Base-by-base conservation (phyloP, 306 rosid genomes). In the Cucurbita ficifolia region DNA sequence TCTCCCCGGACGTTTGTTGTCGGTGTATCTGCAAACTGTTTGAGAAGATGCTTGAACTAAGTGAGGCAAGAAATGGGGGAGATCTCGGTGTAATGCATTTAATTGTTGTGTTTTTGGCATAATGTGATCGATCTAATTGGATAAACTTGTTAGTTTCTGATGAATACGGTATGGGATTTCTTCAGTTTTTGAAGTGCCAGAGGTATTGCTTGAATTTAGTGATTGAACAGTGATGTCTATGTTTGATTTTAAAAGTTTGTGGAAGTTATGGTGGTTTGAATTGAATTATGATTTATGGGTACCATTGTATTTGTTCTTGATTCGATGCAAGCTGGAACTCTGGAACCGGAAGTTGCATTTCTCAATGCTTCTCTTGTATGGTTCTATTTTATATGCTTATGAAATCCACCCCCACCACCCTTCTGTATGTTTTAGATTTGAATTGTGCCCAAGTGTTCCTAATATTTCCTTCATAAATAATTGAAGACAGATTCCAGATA, bases 271-370 rank as follows among this genome's bases (percentile, higher is more conserved):
- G 19, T 48, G 7, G 40, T 24, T 69, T 48, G 38, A 69, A 16
- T 69, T 24, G 43, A 9, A 39, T 29, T 70, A 48, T 51, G 52
- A 36, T 21, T 53, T 36, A 35, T 70, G 29, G 60, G 76, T 11
- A 7, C 35, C 52, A 40, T 73, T 55, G 12, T 10, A 8, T 51
- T 7, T 18, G 35, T 29, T 24, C 85, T 88, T 75, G 90, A 86
- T 61, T 79, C 82, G 35, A 87, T 93, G 94, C 96, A 88, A 81
- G 84, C 94, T 33, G 90, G 87, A 70, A 87, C 94, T 13, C 76
- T 90, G 87, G 96, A 90, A 51, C 92, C 98, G 18, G 96, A 93
- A 93, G 89, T 81, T 75, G 86, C 94, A 4, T 83, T 93, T 82
- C 90, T 93, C 78, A 90, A 86, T 81, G 94, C 98, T 70, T 85